phyloP scores from a whole-genome alignment of 1,139 yeast species.

The Casaregolazyma lundiana region DNA sequence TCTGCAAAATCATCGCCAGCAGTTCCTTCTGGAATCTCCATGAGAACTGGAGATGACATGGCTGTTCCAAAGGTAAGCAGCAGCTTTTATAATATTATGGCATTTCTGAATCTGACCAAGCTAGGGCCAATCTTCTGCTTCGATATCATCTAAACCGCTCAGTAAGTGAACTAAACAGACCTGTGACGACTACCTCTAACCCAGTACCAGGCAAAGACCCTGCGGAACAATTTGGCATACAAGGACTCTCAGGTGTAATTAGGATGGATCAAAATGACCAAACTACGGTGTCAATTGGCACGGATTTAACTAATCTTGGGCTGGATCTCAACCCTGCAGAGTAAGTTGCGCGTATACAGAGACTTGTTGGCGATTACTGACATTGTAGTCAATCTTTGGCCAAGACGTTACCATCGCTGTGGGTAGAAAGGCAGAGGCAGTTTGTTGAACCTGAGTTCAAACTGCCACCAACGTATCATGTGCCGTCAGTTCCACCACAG shows the following conservation, averaged over 20 bases:
- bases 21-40: constrained; percentile 2
- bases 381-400: constrained; percentile 47
- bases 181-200: background rate
- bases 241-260: constrained; percentile 64
- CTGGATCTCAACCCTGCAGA: constrained; percentile 49
- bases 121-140: background rate
- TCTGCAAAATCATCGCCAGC: background rate
- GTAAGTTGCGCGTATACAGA: constrained; percentile 15
- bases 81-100: background rate
- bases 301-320: constrained; percentile 72
- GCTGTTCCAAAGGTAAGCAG: constrained; percentile 2
- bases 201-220: constrained; percentile 16
- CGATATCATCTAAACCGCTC: background rate
- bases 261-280: constrained; percentile 64
- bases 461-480: constrained; percentile 55
- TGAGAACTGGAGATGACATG: background rate
- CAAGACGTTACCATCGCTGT: constrained; percentile 80
- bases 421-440: constrained; percentile 87
- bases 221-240: constrained; percentile 56
- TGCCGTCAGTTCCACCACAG: constrained; percentile 49
- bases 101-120: background rate
- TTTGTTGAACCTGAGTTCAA: constrained; percentile 83
- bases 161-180: constrained; percentile 1
- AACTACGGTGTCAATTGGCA: constrained; percentile 74
- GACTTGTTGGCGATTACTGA: constrained; percentile 2